phyloP scores from a whole-genome alignment of 163 green algal species.

The Trebouxiophyceae sp. region DNA sequence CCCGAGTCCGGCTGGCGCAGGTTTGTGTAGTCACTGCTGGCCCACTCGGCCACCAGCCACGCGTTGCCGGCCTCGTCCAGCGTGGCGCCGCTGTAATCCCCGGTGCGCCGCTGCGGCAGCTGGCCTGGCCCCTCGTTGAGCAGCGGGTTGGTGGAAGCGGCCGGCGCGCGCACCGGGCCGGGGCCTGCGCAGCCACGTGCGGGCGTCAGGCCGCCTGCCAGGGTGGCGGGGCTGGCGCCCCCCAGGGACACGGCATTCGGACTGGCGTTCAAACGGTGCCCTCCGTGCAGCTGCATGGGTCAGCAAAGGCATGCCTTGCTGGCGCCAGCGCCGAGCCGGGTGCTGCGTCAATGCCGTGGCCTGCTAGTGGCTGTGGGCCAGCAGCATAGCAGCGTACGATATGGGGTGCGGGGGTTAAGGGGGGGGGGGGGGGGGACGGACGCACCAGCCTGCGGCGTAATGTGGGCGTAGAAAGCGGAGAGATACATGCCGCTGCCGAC shows the following conservation, averaged over 20 bases:
- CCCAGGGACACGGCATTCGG: too few species aligned
- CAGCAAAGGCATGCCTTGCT: too few species aligned
- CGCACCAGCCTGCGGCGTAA: not conserved
- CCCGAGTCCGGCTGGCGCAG: not conserved
- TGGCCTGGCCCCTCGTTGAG: not conserved
- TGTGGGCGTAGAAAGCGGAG: not conserved
- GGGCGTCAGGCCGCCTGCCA: too few species aligned
- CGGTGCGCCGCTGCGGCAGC: not conserved
- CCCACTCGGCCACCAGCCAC: slow-evolving; percentile 1
- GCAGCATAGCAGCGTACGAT: too few species aligned
- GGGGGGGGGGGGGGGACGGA: too few species aligned
- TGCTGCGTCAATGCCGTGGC: too few species aligned
- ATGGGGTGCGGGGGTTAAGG: too few species aligned
- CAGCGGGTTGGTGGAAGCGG: not conserved
- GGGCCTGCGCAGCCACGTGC: not conserved
- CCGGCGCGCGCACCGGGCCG: not conserved
- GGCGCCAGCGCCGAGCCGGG: too few species aligned
- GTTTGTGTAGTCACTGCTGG: not conserved
- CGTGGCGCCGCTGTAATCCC: not conserved
- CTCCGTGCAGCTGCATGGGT: too few species aligned
- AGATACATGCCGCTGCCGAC: not conserved
- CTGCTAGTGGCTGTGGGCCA: too few species aligned
- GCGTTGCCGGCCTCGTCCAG: not conserved
- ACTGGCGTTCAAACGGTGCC: too few species aligned
- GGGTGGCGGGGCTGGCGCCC: too few species aligned